Evolutionary conservation across 2,329 filamentous ascomycete genomes (phyloP), one percentile per base, ranked within the genome.

Genomic region (Pestalotiopsis sp.): DNA sequence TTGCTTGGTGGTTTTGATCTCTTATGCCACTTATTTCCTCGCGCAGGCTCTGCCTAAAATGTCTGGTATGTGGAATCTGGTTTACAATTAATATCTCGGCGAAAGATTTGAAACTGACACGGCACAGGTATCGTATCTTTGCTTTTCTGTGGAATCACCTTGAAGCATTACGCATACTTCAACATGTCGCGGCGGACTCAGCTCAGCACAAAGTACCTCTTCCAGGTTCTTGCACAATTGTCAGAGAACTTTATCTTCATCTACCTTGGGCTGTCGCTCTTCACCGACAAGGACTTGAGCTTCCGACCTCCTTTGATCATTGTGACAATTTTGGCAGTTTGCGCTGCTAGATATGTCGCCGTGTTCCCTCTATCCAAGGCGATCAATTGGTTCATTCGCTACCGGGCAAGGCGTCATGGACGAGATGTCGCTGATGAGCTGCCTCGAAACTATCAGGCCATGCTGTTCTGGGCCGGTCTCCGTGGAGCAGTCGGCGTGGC

Each of bases 161-260:
- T 99, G 71, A 99, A 99, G 81, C 96, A 99, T 78, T 99, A 99
- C 76, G 96, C 96, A 70, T 99, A 99, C 82, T 98, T 98, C 86
- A 99, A 99, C 83, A 99, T 99, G 96, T 99, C 96, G 38, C 91
- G 96, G 62, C 91, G 96, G 70, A 98, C 96, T 1, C 96, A 99
- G 78, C 90, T 99, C 70, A 97, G 96, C 17, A 99, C 96, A 65
- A 99, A 99, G 79, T 99, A 97, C 81, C 87, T 98, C 67, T 99
- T 99, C 82, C 94, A 97, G 78, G 91, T 97, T 70, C 91, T 97
- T 73, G 93, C 96, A 3, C 96, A 99, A 80, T 82, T 99, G 59
- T 97, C 95, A 0, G 96, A 99, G 81, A 99, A 99, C 80, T 99
- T 99, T 78, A 99, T 99, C 80, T 99, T 99, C 83, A 99, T 99